Conservation (phyloP, 2,329 filamentous ascomycete species). For the Cytospora mali region DNA sequence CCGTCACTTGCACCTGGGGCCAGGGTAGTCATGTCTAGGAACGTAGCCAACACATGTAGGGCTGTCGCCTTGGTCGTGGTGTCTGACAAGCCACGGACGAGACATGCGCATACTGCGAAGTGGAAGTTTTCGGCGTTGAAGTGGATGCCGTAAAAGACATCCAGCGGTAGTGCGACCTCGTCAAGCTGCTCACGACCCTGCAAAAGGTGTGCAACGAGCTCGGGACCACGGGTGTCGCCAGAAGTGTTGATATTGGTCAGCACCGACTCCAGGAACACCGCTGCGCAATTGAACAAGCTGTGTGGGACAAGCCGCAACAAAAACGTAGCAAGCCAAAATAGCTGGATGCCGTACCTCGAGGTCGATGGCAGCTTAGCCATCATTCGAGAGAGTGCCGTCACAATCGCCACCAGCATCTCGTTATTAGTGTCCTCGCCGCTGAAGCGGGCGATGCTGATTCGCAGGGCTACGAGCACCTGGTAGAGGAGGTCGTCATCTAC, state of each 20-base stretch:
- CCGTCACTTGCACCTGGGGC: constrained; percentile 36
- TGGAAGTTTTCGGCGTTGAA: constrained; percentile 68
- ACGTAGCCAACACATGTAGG: constrained; percentile 63
- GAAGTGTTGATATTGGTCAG: constrained; percentile 65
- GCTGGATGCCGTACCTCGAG: constrained; percentile 68
- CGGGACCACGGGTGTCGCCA: constrained; percentile 60
- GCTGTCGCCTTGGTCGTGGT: constrained; percentile 61
- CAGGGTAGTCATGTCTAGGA: constrained; percentile 56
- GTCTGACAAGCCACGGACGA: constrained; percentile 66
- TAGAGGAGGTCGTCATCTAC: constrained; percentile 73
- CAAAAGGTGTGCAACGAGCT: constrained; percentile 62
- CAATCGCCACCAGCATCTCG: constrained; percentile 70
- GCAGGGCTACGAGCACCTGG: constrained; percentile 68
- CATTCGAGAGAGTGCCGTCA: constrained; percentile 70
- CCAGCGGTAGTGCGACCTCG: constrained; percentile 62
- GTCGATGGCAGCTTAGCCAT: constrained; percentile 68
- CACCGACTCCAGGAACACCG: constrained; percentile 66
- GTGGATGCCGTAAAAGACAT: constrained; percentile 67
- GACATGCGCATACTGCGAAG: constrained; percentile 65
- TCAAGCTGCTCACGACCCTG: constrained; percentile 63
- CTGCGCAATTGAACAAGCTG: constrained; percentile 66
- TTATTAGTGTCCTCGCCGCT: constrained; percentile 61
- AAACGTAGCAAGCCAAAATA: constrained; percentile 72
- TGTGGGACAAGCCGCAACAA: constrained; percentile 65
- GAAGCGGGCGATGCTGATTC: constrained; percentile 66